These are phyloP conservation scores for Erysimum cheiranthoides DNA, from an alignment of 345 rosid genomes.

Conservation along the genomic window DNA sequence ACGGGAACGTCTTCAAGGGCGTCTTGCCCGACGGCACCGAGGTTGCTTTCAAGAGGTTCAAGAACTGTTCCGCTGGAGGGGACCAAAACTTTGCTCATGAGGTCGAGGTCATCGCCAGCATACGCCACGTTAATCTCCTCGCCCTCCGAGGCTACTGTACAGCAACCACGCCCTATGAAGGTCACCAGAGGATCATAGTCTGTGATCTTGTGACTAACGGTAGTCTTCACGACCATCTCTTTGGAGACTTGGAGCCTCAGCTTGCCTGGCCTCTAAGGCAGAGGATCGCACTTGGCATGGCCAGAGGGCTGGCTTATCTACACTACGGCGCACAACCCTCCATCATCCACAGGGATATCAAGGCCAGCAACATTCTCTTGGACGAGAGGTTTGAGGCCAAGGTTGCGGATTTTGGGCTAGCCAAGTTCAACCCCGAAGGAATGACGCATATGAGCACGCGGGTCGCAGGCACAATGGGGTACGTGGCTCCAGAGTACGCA, in stretches of 20 bases:
- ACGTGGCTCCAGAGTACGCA: slow-evolving; percentile 96
- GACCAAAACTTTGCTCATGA: slow-evolving; percentile 77
- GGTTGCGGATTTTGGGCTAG: slow-evolving; percentile 91
- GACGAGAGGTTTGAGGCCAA: slow-evolving; percentile 82
- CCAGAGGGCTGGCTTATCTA: slow-evolving; percentile 85
- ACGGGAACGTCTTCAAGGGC: slow-evolving; percentile 87
- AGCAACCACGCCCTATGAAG: slow-evolving; percentile 77
- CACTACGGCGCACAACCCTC: slow-evolving; percentile 82
- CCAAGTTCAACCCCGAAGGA: slow-evolving; percentile 84
- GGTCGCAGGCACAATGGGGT: slow-evolving; percentile 97
- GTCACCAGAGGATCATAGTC: slow-evolving; percentile 95
- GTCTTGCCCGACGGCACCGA: slow-evolving; percentile 67
- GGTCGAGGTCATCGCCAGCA: slow-evolving; percentile 90
- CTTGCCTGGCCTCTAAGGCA: slow-evolving; percentile 87
- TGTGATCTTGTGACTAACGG: slow-evolving; percentile 88
- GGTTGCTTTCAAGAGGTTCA: slow-evolving; percentile 93
- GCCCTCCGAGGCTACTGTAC: slow-evolving; percentile 85
- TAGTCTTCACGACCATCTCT: slow-evolving; percentile 80
- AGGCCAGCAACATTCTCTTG: slow-evolving; percentile 86
- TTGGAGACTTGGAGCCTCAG: slow-evolving; percentile 53
- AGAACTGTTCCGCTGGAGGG: slow-evolving; percentile 84
- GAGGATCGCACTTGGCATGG: slow-evolving; percentile 83
- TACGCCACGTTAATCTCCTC: slow-evolving; percentile 84
- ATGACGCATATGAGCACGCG: slow-evolving; percentile 87
- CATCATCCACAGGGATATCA: slow-evolving; percentile 88